Base-by-base conservation (phyloP, 371 early-diverging fungal species). In the Actinomucor elegans region DNA sequence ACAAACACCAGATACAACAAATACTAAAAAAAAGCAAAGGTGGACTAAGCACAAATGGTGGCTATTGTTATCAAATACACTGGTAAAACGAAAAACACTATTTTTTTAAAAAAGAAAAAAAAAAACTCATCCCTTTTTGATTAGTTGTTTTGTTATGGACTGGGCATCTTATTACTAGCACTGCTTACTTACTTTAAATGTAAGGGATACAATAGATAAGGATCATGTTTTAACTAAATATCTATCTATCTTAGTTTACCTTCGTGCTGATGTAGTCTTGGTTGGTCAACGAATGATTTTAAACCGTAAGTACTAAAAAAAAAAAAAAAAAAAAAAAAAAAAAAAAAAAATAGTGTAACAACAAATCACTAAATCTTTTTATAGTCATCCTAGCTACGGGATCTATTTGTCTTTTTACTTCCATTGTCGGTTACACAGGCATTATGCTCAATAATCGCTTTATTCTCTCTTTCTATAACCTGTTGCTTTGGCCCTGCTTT, bases 401-500 rank as follows among this genome's bases (percentile, higher is more conserved):
- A 4, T 58, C 61, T 0, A 53, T 75, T 9, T 80, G 82, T 46
- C 45, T 84, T 5, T 59, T 77, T 28, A 60, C 77, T 0, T 66
- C 84, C 0, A 27, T 84, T 1, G 17, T 79, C 5, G 84, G 84
- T 7, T 84, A 76, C 34, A 54, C 64, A 18, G 84, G 84, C 0
- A 81, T 81, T 55, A 73, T 81, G 64, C 31, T 72, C 6, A 81
- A 84, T 31, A 75, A 79, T 26, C 73, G 84, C 11, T 63, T 62
- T 1, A 46, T 78, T 0, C 38, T 84, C 6, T 53, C 80, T 2
- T 20, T 77, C 2, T 84, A 84, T 31, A 70, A 77, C 18, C 28
- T 84, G 3, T 49, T 84, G 1, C 59, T 84, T 2, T 84, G 84
- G 84, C 76, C 75, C 5, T 67, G 76, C 33, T 81, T 84, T 61